Percentiles rank a stretch among this genome's conserved stretches.
Evolutionary conservation across 768 basidiomycete species (phyloP).

Genomic region (Dacryopinax primogenitus): DNA sequence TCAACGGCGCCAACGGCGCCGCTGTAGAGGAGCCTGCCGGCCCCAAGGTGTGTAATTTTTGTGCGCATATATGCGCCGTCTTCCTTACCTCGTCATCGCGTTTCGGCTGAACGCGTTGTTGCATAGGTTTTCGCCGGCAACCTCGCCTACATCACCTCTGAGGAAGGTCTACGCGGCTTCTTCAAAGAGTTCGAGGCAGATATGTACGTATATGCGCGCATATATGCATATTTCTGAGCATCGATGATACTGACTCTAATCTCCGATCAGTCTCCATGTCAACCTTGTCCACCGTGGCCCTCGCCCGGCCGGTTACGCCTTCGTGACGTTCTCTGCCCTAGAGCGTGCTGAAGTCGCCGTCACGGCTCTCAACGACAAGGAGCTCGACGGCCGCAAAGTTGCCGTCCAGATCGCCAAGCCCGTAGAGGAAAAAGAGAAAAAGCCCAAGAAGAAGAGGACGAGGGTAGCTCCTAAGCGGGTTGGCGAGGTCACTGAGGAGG

Average conservation of each 20-base stretch:
- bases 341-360: conserved; percentile 82
- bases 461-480: conserved; percentile 51
- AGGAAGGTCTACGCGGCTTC: conserved; percentile 89
- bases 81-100: conserved; percentile 20
- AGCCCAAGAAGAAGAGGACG: conserved; percentile 56
- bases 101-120: not conserved
- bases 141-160: conserved; percentile 86
- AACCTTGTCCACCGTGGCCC: conserved; percentile 76
- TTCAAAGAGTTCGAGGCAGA: conserved; percentile 78
- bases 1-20: conserved; percentile 81
- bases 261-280: conserved; percentile 50
- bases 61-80: conserved; percentile 8
- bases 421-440: conserved; percentile 72
- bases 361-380: conserved; percentile 70
- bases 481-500: conserved; percentile 80
- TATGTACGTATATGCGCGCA: conserved; percentile 50
- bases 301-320: conserved; percentile 85
- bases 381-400: conserved; percentile 78
- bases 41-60: conserved; percentile 49
- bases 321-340: conserved; percentile 66
- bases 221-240: conserved; percentile 13
- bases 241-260: conserved; percentile 15
- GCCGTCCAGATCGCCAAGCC: conserved; percentile 92
- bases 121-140: conserved; percentile 88
- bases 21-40: conserved; percentile 66